A percentile compares a stretch with the other conserved stretches of the same genome.
Evolutionary conservation across 305 asterid genomes (phyloP).

Genomic region (Fraxinus dipetala): DNA sequence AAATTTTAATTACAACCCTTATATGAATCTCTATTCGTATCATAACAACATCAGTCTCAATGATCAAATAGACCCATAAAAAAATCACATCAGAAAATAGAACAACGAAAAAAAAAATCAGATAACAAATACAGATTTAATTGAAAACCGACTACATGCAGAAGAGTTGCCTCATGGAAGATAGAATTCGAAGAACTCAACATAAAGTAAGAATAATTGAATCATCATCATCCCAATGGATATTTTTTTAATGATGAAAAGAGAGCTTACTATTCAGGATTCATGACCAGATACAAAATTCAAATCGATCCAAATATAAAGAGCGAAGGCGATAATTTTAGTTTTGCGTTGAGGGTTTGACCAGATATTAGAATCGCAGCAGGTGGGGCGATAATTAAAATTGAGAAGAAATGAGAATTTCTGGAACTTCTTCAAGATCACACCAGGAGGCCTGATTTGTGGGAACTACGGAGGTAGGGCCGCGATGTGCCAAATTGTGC

Average conservation of each 20-base stretch:
- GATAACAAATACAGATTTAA: not conserved
- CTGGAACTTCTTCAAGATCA: not conserved
- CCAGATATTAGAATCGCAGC: not conserved
- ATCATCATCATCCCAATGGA: not conserved
- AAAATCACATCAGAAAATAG: not conserved
- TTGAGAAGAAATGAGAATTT: not conserved
- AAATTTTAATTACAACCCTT: not conserved
- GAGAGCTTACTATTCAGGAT: slow-evolving; percentile 62
- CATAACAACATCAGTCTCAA: slow-evolving; percentile 19
- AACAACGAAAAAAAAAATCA: not conserved
- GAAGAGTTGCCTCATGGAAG: not conserved
- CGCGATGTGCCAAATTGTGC: not conserved
- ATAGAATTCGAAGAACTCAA: not conserved
- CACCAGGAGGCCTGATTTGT: not conserved
- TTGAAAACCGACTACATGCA: not conserved
- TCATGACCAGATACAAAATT: slow-evolving; percentile 37
- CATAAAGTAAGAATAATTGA: not conserved
- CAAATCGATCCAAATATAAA: not conserved
- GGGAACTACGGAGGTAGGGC: not conserved
- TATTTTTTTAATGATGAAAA: not conserved
- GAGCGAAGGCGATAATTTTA: not conserved
- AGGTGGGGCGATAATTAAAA: not conserved
- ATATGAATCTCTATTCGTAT: slow-evolving; percentile 1
- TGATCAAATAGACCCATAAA: slow-evolving; percentile 4
- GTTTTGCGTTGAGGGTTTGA: not conserved